phyloP scores from a whole-genome alignment of 768 basidiomycete species.

The Saitozyma podzolica region DNA sequence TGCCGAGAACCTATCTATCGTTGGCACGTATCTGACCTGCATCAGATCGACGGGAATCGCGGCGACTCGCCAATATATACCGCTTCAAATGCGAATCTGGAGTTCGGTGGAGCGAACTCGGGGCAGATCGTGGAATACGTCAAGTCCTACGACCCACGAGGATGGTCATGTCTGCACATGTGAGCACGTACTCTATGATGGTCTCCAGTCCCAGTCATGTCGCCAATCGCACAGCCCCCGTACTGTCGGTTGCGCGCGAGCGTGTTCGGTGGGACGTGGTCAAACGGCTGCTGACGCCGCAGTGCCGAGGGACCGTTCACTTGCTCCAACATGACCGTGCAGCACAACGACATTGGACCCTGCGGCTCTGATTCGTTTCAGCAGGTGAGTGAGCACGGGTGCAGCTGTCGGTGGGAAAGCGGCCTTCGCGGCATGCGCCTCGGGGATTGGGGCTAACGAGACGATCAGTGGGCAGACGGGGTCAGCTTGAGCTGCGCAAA shows the following conservation, averaged over 20 bases:
- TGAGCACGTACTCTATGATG: constrained; percentile 9
- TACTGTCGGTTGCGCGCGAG: background rate
- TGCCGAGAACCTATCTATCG: background rate
- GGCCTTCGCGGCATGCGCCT: background rate
- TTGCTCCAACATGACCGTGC: constrained; percentile 67
- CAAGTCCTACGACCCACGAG: constrained; percentile 66
- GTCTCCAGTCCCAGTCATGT: too few relatives aligned
- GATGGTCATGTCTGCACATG: constrained; percentile 82
- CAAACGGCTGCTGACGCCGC: constrained; percentile 5
- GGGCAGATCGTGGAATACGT: constrained; percentile 76
- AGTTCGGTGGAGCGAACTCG: constrained; percentile 75
- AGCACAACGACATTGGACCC: constrained; percentile 74
- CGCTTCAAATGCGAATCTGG: constrained; percentile 72
- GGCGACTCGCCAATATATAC: constrained; percentile 58
- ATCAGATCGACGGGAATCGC: constrained; percentile 73
- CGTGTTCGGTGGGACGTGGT: background rate
- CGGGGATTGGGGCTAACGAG: background rate
- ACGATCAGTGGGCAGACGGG: constrained; percentile 50
- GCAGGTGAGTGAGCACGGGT: constrained; percentile 19
- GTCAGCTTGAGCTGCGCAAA: constrained; percentile 47
- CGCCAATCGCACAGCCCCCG: background rate
- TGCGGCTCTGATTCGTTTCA: constrained; percentile 46
- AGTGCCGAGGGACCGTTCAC: constrained; percentile 64
- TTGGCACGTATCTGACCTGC: background rate
- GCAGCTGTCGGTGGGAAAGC: too few relatives aligned